Percentiles rank a stretch among this genome's conserved stretches.
Conservation (phyloP, 2,329 filamentous ascomycete species). For the Nigrospora osmanthi region DNA sequence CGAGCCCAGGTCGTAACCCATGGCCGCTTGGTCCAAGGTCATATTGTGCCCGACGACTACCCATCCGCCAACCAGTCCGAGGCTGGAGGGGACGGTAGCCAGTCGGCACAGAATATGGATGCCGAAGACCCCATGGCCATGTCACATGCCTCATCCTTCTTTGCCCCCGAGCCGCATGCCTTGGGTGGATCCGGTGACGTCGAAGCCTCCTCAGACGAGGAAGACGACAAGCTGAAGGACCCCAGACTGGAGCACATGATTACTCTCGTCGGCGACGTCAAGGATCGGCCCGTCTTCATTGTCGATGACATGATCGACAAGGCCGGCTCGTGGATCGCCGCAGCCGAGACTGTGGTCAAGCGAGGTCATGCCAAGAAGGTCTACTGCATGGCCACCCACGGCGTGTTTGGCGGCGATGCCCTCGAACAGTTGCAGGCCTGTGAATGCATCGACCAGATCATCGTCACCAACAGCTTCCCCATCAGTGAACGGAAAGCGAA, state of each 20-base stretch:
- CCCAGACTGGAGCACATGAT: slow-evolving; percentile 87
- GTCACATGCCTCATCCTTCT: slow-evolving; percentile 73
- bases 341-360: slow-evolving; percentile 94
- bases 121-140: slow-evolving; percentile 78
- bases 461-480: slow-evolving; percentile 96
- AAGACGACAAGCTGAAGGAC: slow-evolving; percentile 81
- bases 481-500: slow-evolving; percentile 68
- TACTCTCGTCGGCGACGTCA: slow-evolving; percentile 93
- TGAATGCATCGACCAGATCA: slow-evolving; percentile 86
- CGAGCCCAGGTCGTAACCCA: slow-evolving; percentile 85
- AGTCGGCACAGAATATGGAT: slow-evolving; percentile 26
- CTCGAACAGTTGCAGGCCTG: slow-evolving; percentile 86
- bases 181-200: slow-evolving; percentile 82
- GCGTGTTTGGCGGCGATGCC: slow-evolving; percentile 84
- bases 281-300: slow-evolving; percentile 80
- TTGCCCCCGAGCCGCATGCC: slow-evolving; percentile 61
- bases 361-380: slow-evolving; percentile 85
- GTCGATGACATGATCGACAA: slow-evolving; percentile 99
- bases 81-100: slow-evolving; percentile 51
- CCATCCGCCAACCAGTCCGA: slow-evolving; percentile 69
- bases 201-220: slow-evolving; percentile 77
- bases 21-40: slow-evolving; percentile 83
- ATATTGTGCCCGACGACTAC: slow-evolving; percentile 91
- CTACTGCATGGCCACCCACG: slow-evolving; percentile 96
- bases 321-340: slow-evolving; percentile 91